Evolutionary conservation across 1,284 basidiomycete genomes (phyloP), one percentile per base, ranked within the genome.

Genomic region (Athelia sp.): DNA sequence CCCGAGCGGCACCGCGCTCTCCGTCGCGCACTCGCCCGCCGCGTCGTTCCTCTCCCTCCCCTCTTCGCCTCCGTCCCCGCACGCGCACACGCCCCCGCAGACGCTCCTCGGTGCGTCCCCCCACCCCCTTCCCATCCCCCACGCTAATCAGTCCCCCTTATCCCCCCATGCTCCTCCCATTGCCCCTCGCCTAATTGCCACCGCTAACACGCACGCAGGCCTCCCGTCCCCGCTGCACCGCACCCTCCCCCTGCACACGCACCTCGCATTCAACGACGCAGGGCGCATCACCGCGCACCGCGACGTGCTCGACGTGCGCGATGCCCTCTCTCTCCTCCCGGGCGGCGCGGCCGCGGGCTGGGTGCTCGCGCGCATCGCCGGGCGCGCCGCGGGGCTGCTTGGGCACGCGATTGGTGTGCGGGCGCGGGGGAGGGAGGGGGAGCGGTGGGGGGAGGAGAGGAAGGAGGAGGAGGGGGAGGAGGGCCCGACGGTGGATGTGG

Each of bases 221-320:
- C 54, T 83, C 15, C 82, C 83, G 2, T 85, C 82, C 11, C 86
- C 86, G 1, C 65, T 89, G n/a, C 84, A 87, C 60, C 71, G 86
- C 53, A 72, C 76, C 56, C 73, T 89, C 11, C 84, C 75, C 43
- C 75, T 89, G 43, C 73, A 84, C 48, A 85, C 86, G 8, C 76
- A 81, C 19, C 74, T 89, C 18, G 75, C 76, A 24, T 87, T 90
- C 63, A 89, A 89, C 62, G 87, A 88, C 56, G 81, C 82, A 59
- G 84, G 82, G 11, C 76, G 75, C 48, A 82, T 90, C 48, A 83
- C 83, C 1, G 76, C 82, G 56, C 87, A 89, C 58, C 75, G 84
- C 23, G 86, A 89, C 58, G 75, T 85, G 43, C 88, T 84, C 85
- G 84, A 89, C 59, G 71, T 86, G 55, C 72, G 81, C 61, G 86